Base-by-base conservation (phyloP, 441 rosid genomes). In the Geranium incanum region DNA sequence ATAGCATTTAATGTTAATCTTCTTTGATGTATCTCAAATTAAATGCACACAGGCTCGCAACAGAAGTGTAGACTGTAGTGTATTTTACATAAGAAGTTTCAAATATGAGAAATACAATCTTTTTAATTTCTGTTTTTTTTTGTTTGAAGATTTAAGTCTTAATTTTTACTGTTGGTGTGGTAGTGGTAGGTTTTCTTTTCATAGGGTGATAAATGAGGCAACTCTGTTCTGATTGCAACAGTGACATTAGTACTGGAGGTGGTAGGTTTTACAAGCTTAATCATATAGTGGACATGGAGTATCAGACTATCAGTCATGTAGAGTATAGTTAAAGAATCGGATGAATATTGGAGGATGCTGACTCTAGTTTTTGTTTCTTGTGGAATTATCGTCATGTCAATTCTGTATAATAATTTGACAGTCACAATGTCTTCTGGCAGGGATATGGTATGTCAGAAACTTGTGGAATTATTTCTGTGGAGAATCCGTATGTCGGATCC, bases 391-490 rank as follows among this genome's bases (percentile, higher is more conserved):
- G 45, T 6, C 21, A 39, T 39, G 45, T 5, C 45, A 3, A 39
- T 41, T 41, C 48, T 9, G 7, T 41, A 41, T 6, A 15, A 6
- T 55, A 55, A 55, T 55, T 15, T 55, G 62, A 55, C 21, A 16
- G 6, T 0, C 15, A 13, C 62, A 13, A 4, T 55, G 62, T 4
- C 4, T 15, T 45, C 7, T 71, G 83, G 82, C 82, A 93, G 97
- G 96, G 97, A 5, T 94, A 81, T 78, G 97, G 96, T 21, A 88
- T 94, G 97, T 91, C 92, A 6, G 97, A 94, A 85, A 90, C 96
- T 48, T 73, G 84, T 74, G 91, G 88, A 13, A 74, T 90, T 19
- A 41, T 88, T 73, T 83, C 93, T 16, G 45, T 84, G 70, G 92
- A 91, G 80, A 85, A 79, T 76, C 75, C 80, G 9, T 75, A 77